Evolutionary conservation across 1,284 basidiomycete species (phyloP), one percentile per base, ranked within the genome.

Genomic region (Tilletia horrida): DNA sequence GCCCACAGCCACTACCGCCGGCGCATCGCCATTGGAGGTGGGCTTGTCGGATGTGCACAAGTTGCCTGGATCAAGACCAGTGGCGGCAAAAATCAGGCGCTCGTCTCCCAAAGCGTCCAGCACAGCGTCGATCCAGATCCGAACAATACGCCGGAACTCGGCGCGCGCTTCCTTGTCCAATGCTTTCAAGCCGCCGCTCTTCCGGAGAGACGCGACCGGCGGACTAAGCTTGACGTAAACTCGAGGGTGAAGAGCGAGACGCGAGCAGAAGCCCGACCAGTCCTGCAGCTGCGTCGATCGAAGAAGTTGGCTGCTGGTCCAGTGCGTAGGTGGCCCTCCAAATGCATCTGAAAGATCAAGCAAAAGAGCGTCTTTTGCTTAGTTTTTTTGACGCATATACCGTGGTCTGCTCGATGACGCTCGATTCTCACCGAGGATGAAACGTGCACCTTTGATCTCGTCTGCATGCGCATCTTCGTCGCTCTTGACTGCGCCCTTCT

Each of bases 111-210:
- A 27, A 4, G 50, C 50, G 27, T 52, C 50, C 7, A 52, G 50
- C 21, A 52, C 50, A 25, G 50, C 50, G 23, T 52, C 50, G 50
- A 52, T 52, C 50, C 50, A 52, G 50, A 52, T 52, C 23, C 50
- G 50, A 6, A 52, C 23, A 13, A 27, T 27, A 21, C 50, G 50
- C 21, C 50, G 50, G 14, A 52, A 52, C 50, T 52, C 50, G n/a
- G 50, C 16, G 23, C 50, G 50, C n/a, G 21, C 50, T 2, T 52
- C 50, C 21, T 1, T 52, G 50, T 27, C 27, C 50, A 52, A 13
- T 21, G 23, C 21, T 27, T 52, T 52, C 23, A 52, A 13, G 47
- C 50, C 50, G 13, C 50, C 50, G 23, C 50, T 52, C 23, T 27
- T 52, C 23, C 4, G 23, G 23, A 52, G 6, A 14, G 50, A 52